Base-by-base conservation (phyloP, 1,284 basidiomycete genomes). In the Thelephora terrestris region DNA sequence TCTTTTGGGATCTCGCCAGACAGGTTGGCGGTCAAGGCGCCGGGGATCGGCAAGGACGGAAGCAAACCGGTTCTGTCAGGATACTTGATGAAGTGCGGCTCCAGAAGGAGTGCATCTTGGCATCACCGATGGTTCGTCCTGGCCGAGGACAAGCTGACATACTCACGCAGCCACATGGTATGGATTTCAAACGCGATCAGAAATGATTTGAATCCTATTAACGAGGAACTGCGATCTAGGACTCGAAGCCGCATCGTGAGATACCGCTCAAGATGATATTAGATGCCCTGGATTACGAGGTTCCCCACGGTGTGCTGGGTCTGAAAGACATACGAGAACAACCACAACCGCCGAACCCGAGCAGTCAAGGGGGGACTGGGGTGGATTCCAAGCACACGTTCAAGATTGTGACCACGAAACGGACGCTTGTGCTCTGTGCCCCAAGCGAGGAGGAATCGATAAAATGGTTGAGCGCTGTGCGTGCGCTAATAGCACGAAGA, bases 401-500 rank as follows among this genome's bases (percentile, higher is more conserved):
- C 79, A 92, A 96, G 69, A 87, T 99, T 52, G 88, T 99, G 57
- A 98, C 93, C 27, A 93, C 92, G 50, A 94, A 95, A 65, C 79
- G 92, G 49, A 85, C 88, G 20, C 75, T 91, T 53, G 67, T 97
- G 50, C 73, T 98, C 18, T 97, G 93, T 59, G 96, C 95, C 9
- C 95, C 96, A 3, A 86, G 79, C 49, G 96, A 99, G 65, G 96
- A 98, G 58, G 95, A 99, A 58, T 96, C 99, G 69, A 96, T 99
- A 66, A 90, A 89, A 64, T 99, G 96, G 96, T 72, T 99, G 38
- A 91, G 91, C 42, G 92, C 94, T 7, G 79, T 99, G 43, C 83
- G 91, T 47, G 92, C 92, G 54, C 73, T 98, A 58, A 83, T 98
- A 55, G 85, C 84, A 12, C 72, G 87, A 50, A 69, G 86, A 59